Conservation (phyloP, 805 yeast species). For the Zygoascus bituminiphila region DNA sequence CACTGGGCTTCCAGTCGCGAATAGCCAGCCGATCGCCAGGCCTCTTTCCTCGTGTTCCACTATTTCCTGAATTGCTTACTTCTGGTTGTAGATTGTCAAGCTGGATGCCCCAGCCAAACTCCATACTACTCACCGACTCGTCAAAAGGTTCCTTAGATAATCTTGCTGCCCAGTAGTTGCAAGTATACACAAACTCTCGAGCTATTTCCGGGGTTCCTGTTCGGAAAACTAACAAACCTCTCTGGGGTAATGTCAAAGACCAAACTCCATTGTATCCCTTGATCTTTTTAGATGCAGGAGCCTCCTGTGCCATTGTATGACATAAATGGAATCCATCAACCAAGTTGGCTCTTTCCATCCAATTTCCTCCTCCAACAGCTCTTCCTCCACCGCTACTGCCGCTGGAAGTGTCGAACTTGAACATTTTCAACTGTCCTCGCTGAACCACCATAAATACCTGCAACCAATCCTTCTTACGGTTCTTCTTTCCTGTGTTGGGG, state of each 20-base stretch:
- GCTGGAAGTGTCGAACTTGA: conserved; percentile 35
- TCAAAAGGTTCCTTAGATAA: conserved; percentile 71
- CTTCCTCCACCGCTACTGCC: conserved; percentile 23
- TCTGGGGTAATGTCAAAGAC: conserved; percentile 48
- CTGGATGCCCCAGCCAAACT: conserved; percentile 63
- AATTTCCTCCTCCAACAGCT: conserved; percentile 53
- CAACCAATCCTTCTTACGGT: conserved; percentile 32
- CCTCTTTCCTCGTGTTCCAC: not conserved
- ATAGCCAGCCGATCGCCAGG: conserved; percentile 23
- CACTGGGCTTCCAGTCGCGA: conserved; percentile 29
- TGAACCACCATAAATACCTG: conserved; percentile 59
- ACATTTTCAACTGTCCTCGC: conserved; percentile 54
- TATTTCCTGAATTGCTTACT: not conserved
- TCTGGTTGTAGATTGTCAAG: conserved; percentile 2
- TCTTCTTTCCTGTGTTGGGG: conserved; percentile 21
- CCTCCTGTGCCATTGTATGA: conserved; percentile 36
- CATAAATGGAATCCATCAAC: conserved; percentile 46
- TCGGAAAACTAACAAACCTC: conserved; percentile 45
- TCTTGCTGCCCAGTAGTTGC: conserved; percentile 88
- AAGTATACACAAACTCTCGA: conserved; percentile 58
- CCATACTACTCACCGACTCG: conserved; percentile 61
- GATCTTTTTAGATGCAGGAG: conserved; percentile 26
- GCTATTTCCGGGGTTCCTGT: conserved; percentile 64
- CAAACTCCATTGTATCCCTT: conserved; percentile 38
- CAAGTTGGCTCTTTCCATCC: conserved; percentile 56